Evolutionary conservation across 768 basidiomycete genomes (phyloP).

Genomic region (Kwoniella sp.): DNA sequence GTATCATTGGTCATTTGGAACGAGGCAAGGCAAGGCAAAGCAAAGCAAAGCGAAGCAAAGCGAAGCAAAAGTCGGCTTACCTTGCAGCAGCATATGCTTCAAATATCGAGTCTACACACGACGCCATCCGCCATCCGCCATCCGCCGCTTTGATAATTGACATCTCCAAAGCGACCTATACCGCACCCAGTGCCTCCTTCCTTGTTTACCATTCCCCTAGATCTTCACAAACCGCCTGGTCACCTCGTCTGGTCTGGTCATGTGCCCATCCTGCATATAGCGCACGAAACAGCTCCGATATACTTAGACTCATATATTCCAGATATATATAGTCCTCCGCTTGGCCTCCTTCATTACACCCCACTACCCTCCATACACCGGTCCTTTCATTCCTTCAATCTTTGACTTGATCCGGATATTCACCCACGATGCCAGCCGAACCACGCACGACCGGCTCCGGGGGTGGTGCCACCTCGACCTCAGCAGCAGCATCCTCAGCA

Average conservation of each 20-base stretch:
- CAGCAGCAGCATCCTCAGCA: not conserved
- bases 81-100: too few species aligned
- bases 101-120: too few species aligned
- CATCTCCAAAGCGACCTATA: too few species aligned
- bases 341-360: not conserved
- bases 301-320: not conserved
- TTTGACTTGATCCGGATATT: too few species aligned
- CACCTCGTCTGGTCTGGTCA: not conserved
- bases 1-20: too few species aligned
- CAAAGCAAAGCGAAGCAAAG: too few species aligned
- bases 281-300: not conserved
- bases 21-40: too few species aligned
- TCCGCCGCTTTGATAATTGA: too few species aligned
- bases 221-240: not conserved
- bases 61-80: too few species aligned
- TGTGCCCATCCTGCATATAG: not conserved
- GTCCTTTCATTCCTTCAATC: not conserved
- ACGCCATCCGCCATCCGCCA: too few species aligned
- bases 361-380: not conserved
- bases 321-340: not conserved
- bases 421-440: slow-evolving; percentile 12
- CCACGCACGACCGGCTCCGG: not conserved
- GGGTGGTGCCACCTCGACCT: not conserved
- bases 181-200: too few species aligned
- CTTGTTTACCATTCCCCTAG: not conserved